Base-by-base conservation (phyloP, 2,329 filamentous ascomycete species). In the Arthroderma sp. region DNA sequence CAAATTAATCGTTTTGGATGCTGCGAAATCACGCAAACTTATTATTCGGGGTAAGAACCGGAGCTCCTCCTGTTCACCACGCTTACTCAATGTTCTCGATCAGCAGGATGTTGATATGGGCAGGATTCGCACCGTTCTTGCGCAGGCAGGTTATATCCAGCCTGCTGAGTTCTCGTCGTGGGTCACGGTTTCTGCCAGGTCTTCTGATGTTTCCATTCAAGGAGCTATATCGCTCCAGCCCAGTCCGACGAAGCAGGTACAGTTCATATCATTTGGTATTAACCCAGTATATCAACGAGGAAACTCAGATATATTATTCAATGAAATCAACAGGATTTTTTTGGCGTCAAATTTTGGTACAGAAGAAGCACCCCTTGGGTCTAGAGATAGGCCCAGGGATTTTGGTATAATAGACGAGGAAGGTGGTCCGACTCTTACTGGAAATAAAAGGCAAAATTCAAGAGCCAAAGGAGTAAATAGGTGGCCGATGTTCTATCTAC, bases 401-500 rank as follows among this genome's bases (percentile, higher is more conserved):
- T 22, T 22, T 22, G 15, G 15, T 22, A 22, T 22, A 22, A 1
- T 22, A 22, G 15, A 22, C 15, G 15, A 22, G 15, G 15, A 22
- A 22, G 15, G 15, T 22, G 15, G 15, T 22, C 15, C 15, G 15
- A 22, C 15, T 22, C 3, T 22, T 34, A 34, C 31, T 42, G 9
- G 6, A 8, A 37, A 71, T 47, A 60, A 55, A 5, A 68, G 72
- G 29, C 66, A 66, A 1, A 74, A 68, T 5, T 53, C 64, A 8
- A 72, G 69, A 37, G 38, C 40, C 6, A 89, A 85, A 57, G 72
- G 78, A 0, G 68, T 88, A 6, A 86, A 95, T 55, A 75, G 78
- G 42, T 91, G 86, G 79, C 87, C 89, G 0, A 89, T 89, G 80
- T 96, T 94, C 55, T 83, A 80, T 54, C 65, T 96, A n/a, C 77